phyloP scores from a whole-genome alignment of 495 filamentous ascomycete species.

The Podospora fimiseda region DNA sequence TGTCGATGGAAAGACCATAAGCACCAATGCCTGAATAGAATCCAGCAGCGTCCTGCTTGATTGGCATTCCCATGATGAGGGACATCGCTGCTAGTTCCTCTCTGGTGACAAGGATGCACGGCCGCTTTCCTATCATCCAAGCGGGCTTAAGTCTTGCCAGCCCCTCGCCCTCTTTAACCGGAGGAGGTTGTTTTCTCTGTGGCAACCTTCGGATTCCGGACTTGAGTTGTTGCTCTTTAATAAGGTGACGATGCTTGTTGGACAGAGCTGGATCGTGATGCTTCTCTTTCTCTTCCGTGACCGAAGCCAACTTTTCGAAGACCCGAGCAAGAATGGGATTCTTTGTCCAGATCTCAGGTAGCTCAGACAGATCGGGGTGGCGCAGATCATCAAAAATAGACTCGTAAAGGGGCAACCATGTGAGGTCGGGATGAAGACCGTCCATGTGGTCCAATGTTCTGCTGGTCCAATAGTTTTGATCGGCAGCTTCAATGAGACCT shows the following conservation, averaged over 20 bases:
- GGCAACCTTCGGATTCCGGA: neutral
- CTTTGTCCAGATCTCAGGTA: neutral
- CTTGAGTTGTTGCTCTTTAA: neutral
- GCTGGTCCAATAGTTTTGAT: neutral
- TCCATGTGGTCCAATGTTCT: neutral
- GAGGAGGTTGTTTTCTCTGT: neutral
- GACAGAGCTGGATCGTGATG: neutral
- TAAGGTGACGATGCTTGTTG: neutral
- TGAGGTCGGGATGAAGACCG: neutral
- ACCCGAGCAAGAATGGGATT: neutral
- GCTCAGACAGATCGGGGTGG: neutral
- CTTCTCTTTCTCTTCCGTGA: neutral
- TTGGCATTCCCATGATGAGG: neutral
- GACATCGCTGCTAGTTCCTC: neutral
- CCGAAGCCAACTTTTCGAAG: neutral
- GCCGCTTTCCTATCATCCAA: neutral
- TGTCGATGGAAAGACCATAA: constrained; percentile 5
- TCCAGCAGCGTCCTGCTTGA: neutral
- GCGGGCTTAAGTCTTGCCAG: neutral
- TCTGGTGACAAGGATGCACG: neutral
- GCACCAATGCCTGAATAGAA: constrained; percentile 2
- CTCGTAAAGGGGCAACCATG: neutral
- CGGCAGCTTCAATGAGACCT: neutral
- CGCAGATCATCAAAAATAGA: neutral
- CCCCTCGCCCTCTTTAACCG: neutral